Conservation (phyloP, 306 rosid species). For the Corylus avellana region DNA sequence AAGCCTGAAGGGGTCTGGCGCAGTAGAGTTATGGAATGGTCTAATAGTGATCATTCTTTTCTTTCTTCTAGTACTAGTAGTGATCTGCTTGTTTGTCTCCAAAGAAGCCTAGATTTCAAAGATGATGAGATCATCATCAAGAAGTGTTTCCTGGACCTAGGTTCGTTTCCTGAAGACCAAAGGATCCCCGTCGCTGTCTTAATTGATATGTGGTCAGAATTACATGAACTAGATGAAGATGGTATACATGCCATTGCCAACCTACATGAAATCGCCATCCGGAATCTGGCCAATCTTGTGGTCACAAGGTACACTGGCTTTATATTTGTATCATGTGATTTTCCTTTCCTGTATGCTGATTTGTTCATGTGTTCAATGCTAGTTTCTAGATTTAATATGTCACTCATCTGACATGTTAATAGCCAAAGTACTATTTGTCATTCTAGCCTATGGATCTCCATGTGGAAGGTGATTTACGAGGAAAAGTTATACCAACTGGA, state of each 20-base stretch:
- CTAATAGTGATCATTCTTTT: conserved; percentile 40
- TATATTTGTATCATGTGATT: not conserved
- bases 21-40: conserved; percentile 29
- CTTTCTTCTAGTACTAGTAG: conserved; percentile 37
- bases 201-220: conserved; percentile 56
- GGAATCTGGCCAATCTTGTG: conserved; percentile 24
- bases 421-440: not conserved
- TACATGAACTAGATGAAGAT: conserved; percentile 35
- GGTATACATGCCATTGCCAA: conserved; percentile 22
- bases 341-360: not conserved
- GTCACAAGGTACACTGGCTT: conserved; percentile 32
- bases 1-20: conserved; percentile 41
- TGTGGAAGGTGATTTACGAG: not conserved
- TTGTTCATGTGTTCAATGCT: not conserved
- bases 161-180: conserved; percentile 62
- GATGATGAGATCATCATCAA: conserved; percentile 33
- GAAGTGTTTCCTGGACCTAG: conserved; percentile 74
- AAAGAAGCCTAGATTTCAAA: conserved; percentile 43
- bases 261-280: conserved; percentile 11
- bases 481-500: not conserved
- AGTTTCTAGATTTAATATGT: not conserved
- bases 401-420: not conserved
- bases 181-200: conserved; percentile 51
- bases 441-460: not conserved
- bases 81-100: conserved; percentile 38